Base-by-base conservation (phyloP, 805 yeast genomes). In the Monosporozyma solicola region DNA sequence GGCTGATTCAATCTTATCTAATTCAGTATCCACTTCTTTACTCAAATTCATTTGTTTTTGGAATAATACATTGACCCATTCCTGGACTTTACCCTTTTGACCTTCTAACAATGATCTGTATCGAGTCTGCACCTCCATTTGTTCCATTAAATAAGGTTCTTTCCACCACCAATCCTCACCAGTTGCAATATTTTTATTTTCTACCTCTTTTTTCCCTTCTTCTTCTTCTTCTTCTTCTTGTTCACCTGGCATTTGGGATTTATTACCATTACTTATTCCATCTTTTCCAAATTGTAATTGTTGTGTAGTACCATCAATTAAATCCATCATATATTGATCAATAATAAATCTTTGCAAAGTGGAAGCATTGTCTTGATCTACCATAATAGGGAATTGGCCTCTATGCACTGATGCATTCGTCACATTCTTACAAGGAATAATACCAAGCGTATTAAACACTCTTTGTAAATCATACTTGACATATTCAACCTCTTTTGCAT, bases 321-420 rank as follows among this genome's bases (percentile, higher is more conserved):
- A 76, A 62, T 90, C 96, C 49, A 86, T 77, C 85, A 88, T 79
- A 67, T 87, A 79, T 22, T 82, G 76, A 25, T 83, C 76, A 69
- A 91, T 74, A 49, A 91, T 71, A 41, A 88, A 69, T 37, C 81
- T 77, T 58, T 87, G 79, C 57, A 91, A 74, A 8, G 7, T 13
- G 5, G 16, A 3, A 5, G 24, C 8, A 43, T 43, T n/a, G 11
- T 8, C 15, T 10, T 43, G 8, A 24, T 10, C 7, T 11, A 24
- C 16, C 24, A 13, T 20, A 39, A 39, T 6, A 1, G 43, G 43
- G 9, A 20, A 20, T 15, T 37, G 43, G 7, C 20, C 6, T 22
- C 25, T 16, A 16, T 5, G 7, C 15, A 9, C 5, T 41, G 25
- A 1, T 10, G 20, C 6, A 9, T 13, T 24, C 16, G 8, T 13